Base-by-base conservation (phyloP, 495 filamentous ascomycete species). In the Evansstolkia leycettana region DNA sequence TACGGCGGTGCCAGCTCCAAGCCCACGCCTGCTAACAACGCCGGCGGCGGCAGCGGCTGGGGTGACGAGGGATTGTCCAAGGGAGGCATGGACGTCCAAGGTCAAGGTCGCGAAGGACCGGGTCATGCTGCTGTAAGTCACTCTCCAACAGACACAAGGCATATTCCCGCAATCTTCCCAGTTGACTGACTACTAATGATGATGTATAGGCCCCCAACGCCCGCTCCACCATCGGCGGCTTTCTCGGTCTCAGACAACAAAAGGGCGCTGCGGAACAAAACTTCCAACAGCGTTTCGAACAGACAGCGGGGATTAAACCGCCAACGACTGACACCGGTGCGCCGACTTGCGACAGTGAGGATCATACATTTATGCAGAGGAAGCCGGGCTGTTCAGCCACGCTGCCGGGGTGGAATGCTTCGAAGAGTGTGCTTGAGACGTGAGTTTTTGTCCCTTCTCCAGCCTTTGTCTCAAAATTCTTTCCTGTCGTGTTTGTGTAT, bases 11-110 rank as follows among this genome's bases (percentile, higher is more conserved):
- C 50, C 28, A 42, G 55, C 29, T 33, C 47, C 12, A 8, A 35
- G 4, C 55, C 57, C 7, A 59, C 57, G 0, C 51, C 57, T 9
- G 59, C 59, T 13, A 61, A 62, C 44, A 53, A 57, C 31, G 37
- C 34, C 34, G 42, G 44, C 19, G 49, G 41, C 8, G 48, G 43
- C 12, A 10, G 25, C 9, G 40, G 42, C 12, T 42, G 41, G 43
- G 55, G 53, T 2, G 50, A 52, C 28, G 30, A 27, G 14, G 31
- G 38, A 5, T 50, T 45, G 24, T 16, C 20, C 14, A 48, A 48
- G 31, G 47, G 51, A 19, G 54, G 52, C 9, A 5, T 5, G 9
- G 9, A 5, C 5, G 16, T 12, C 2, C 29, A 41, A 2, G 32
- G 27, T 12, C 14, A 44, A n/a, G 17, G 13, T 6, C 35, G 35